Evolutionary conservation across 352 stramenopile species (phyloP).

Genomic region (Pythium dissimile): DNA sequence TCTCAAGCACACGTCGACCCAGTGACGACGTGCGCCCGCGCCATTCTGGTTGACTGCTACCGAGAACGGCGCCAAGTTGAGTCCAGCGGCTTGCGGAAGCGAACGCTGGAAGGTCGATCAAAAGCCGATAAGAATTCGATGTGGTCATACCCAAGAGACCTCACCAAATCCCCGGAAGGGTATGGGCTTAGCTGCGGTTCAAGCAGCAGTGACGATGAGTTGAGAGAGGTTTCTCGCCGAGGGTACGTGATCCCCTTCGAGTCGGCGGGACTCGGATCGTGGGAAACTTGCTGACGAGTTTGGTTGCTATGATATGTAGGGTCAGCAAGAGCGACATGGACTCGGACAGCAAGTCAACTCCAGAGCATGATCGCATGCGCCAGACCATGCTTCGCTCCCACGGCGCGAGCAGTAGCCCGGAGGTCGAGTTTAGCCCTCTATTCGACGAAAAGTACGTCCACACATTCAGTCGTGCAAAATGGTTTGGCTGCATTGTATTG

Average conservation of each 20-base stretch:
- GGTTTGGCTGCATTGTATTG: not conserved
- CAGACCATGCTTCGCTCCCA: slow-evolving; percentile 55
- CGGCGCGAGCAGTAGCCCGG: slow-evolving; percentile 61
- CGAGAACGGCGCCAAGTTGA: slow-evolving; percentile 46
- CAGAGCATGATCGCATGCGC: slow-evolving; percentile 56
- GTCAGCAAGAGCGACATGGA: slow-evolving; percentile 40
- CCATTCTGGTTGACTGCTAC: slow-evolving; percentile 71
- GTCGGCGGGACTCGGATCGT: too few relatives aligned
- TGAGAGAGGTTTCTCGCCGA: slow-evolving; percentile 59
- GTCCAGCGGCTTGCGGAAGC: slow-evolving; percentile 56
- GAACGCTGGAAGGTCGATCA: slow-evolving; percentile 53
- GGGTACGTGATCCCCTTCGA: slow-evolving; percentile 33
- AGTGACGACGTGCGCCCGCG: slow-evolving; percentile 54
- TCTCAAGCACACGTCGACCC: slow-evolving; percentile 44
- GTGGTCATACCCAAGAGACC: slow-evolving; percentile 22
- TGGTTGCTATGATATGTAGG: not conserved
- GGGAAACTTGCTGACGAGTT: too few relatives aligned
- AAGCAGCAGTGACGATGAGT: slow-evolving; percentile 78
- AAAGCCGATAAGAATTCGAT: slow-evolving; percentile 28
- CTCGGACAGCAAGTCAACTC: slow-evolving; percentile 47
- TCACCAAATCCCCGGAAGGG: slow-evolving; percentile 42
- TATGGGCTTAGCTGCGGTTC: slow-evolving; percentile 27
- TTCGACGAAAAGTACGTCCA: slow-evolving; percentile 78
- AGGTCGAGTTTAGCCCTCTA: slow-evolving; percentile 68
- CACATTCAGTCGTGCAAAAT: not conserved